These are phyloP conservation scores for Emergomyces pasteurianus DNA, from an alignment of 2,329 filamentous ascomycete species.

Conservation along the genomic window DNA sequence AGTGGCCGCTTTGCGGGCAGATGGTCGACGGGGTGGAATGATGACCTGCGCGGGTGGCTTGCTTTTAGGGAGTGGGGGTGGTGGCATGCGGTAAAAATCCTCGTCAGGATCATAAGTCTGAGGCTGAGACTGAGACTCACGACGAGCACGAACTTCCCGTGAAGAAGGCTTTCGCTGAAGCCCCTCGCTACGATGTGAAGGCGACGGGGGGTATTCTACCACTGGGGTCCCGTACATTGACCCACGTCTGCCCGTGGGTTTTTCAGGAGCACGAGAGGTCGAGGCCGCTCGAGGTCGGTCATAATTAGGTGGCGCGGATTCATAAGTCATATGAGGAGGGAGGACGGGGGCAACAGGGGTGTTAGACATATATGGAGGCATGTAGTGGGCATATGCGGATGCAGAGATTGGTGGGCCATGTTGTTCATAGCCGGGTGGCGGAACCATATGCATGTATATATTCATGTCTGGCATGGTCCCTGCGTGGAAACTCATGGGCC, in stretches of 20 bases:
- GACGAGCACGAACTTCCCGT: conserved; percentile 20
- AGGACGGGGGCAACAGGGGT: conserved; percentile 7
- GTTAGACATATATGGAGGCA: conserved; percentile 22
- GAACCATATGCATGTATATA: conserved; percentile 16
- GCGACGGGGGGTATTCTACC: conserved; percentile 21
- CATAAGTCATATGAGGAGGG: conserved; percentile 8
- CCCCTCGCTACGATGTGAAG: conserved; percentile 21
- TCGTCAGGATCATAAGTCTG: conserved; percentile 22
- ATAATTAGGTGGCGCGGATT: conserved; percentile 9
- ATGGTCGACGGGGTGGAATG: conserved; percentile 16
- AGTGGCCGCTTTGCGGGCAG: conserved; percentile 21
- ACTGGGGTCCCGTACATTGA: conserved; percentile 25
- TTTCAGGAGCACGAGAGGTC: conserved; percentile 23
- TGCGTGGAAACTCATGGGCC: conserved; percentile 29
- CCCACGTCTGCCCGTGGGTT: conserved; percentile 18
- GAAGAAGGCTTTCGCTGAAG: conserved; percentile 17
- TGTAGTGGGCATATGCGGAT: conserved; percentile 25
- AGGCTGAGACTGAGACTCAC: conserved; percentile 16
- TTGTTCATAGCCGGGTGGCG: conserved; percentile 16
- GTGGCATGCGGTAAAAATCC: conserved; percentile 33
- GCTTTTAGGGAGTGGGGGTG: conserved; percentile 19
- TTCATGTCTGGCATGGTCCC: conserved; percentile 21
- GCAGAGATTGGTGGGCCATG: conserved; percentile 27
- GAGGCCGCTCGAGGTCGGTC: conserved; percentile 24
- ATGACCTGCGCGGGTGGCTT: conserved; percentile 23